Base-by-base conservation (phyloP, 2,329 filamentous ascomycete species). In the Penicillium sp. region DNA sequence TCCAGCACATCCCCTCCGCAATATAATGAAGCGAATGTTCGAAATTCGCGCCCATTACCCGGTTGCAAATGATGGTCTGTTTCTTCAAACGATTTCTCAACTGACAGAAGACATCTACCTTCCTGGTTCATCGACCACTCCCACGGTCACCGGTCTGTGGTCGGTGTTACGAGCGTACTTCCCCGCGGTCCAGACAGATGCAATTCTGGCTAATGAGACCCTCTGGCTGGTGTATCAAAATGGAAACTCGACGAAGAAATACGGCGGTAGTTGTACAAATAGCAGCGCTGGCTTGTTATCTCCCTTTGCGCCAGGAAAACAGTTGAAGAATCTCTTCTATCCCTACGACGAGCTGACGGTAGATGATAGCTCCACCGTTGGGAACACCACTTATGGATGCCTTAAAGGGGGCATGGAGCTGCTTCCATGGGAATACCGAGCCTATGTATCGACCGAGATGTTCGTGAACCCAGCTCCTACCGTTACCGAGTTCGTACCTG, bases 261-360 rank as follows among this genome's bases (percentile, higher is more conserved):
- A 85, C 64, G 71, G 71, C 1, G 86, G 85, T 53, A 79, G 86
- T 62, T 88, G 85, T 68, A 71, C 67, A n/a, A 71, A 77, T 26
- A 71, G 72, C 22, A 66, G 71, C n/a, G 69, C 71, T 3, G 82
- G 81, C 2, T 75, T 87, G 33, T 72, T 87, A 33, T 73, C 85
- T 9, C 83, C 85, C 0, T 88, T 84, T 55, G 72, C 76, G 12
- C 66, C 70, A 2, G 80, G 78, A 9, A 81, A 78, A 1, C 82
- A 76, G 1, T 84, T 88, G 58, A 83, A 82, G 65, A 87, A 86
- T 62, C 66, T 88, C 11, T 85, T 88, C 67, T 83, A 82, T 63
- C 84, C 85, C 0, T 84, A 83, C 61, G 83, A 85, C 23, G 78
- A 83, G 57, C 73, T 81, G 53, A 78, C 71, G 0, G 72, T 88